Evolutionary conservation across 2,329 filamentous ascomycete species (phyloP).

Genomic region (Calonectria crousiana): DNA sequence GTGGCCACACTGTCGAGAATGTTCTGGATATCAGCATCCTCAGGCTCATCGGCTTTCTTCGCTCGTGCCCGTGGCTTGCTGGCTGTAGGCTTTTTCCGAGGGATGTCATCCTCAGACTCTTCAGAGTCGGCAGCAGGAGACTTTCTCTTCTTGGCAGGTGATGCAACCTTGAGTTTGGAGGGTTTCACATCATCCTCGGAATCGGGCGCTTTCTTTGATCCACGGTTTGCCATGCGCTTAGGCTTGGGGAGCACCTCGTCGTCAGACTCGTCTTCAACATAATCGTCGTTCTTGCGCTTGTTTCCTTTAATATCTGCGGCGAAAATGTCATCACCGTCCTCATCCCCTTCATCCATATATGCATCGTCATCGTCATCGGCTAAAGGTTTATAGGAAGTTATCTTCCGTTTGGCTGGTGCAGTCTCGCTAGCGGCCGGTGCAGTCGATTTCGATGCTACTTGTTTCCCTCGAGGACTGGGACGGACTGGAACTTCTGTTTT

Average conservation of each 20-base stretch:
- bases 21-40: conserved; percentile 78
- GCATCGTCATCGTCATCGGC: conserved; percentile 66
- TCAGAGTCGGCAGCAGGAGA: conserved; percentile 67
- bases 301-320: conserved; percentile 77
- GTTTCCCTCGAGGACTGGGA: conserved; percentile 65
- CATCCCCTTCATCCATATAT: conserved; percentile 76
- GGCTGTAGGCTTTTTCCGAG: conserved; percentile 70
- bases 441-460: conserved; percentile 48
- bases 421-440: conserved; percentile 46
- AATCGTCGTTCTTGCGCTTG: conserved; percentile 80
- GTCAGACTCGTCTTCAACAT: conserved; percentile 80
- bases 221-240: conserved; percentile 66
- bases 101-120: conserved; percentile 69
- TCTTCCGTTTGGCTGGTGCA: conserved; percentile 55
- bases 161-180: conserved; percentile 45
- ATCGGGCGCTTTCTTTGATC: conserved; percentile 39
- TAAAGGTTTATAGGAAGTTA: conserved; percentile 55
- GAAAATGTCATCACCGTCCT: conserved; percentile 85
- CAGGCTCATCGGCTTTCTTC: conserved; percentile 75
- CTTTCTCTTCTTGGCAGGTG: conserved; percentile 67
- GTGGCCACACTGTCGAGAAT: conserved; percentile 91
- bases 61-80: conserved; percentile 70
- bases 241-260: conserved; percentile 74
- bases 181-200: conserved; percentile 45
- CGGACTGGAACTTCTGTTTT: conserved; percentile 61